phyloP scores from a whole-genome alignment of 345 rosid genomes.

The Corchorus olitorius region DNA sequence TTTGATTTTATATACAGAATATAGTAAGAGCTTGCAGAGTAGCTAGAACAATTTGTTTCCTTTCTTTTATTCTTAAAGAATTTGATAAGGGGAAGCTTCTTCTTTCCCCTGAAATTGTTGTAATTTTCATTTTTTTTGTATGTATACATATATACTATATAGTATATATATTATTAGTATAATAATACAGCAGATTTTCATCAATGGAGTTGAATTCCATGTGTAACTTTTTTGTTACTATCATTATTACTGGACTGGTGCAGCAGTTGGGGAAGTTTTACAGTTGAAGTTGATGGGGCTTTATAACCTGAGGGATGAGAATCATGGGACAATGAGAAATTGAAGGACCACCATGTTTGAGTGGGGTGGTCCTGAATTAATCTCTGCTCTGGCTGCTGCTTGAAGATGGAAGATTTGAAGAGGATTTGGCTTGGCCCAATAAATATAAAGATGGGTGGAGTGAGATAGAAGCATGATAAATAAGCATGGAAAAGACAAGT shows the following conservation, averaged over 20 bases:
- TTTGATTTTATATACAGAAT: neutral
- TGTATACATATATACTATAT: neutral
- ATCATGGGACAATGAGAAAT: neutral
- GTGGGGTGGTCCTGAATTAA: neutral
- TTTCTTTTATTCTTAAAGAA: neutral
- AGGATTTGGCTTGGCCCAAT: neutral
- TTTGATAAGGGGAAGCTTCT: neutral
- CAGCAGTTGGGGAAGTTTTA: neutral
- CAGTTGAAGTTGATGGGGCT: neutral
- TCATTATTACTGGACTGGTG: neutral
- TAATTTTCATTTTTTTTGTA: neutral
- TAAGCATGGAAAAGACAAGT: neutral
- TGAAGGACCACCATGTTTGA: neutral
- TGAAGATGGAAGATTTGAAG: neutral
- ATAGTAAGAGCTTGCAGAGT: neutral
- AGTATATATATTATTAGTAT: neutral
- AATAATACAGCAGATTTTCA: neutral
- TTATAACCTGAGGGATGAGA: neutral
- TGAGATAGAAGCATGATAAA: neutral
- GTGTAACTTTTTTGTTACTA: neutral
- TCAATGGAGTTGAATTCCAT: neutral
- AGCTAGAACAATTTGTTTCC: neutral
- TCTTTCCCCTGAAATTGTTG: neutral
- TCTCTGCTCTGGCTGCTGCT: neutral
- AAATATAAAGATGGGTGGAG: neutral